These are phyloP conservation scores for Mucor saturninus DNA, from an alignment of 371 early-diverging fungal species.

Conservation along the genomic window DNA sequence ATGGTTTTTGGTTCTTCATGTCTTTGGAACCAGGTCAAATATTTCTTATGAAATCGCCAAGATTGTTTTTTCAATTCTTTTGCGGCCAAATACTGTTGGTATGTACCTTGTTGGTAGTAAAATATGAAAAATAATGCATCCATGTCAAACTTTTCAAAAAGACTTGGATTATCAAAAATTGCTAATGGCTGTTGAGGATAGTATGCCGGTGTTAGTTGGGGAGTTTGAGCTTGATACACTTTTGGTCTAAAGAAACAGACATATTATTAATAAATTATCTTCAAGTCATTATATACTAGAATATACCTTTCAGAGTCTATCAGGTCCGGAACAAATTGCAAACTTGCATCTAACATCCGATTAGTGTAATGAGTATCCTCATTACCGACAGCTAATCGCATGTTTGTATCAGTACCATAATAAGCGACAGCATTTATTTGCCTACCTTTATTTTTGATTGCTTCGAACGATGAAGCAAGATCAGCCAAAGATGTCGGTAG, in stretches of 20 bases:
- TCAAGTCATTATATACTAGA: neutral
- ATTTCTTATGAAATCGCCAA: slow-evolving; percentile 99
- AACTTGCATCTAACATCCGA: slow-evolving; percentile 79
- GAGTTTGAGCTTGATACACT: slow-evolving; percentile 74
- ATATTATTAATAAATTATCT: neutral
- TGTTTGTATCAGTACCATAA: too few species aligned
- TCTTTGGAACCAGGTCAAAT: slow-evolving; percentile 99
- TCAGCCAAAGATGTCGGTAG: slow-evolving; percentile 81
- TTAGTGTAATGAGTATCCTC: slow-evolving; percentile 51
- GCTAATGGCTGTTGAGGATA: slow-evolving; percentile 88
- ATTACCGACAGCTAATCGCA: slow-evolving; percentile 24
- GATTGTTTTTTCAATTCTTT: slow-evolving; percentile 95
- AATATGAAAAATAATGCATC: slow-evolving; percentile 99
- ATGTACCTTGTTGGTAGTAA: slow-evolving; percentile 96
- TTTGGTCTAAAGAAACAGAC: slow-evolving; percentile 51
- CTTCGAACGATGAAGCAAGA: slow-evolving; percentile 79
- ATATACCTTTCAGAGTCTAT: slow-evolving; percentile 69
- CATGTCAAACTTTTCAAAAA: slow-evolving; percentile 92
- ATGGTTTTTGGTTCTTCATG: slow-evolving; percentile 97
- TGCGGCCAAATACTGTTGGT: slow-evolving; percentile 97
- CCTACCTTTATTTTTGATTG: slow-evolving; percentile 65
- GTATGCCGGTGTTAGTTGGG: slow-evolving; percentile 83
- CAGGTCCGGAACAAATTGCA: slow-evolving; percentile 76
- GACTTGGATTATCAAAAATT: slow-evolving; percentile 79
- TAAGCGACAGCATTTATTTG: neutral